Evolutionary conservation across 805 yeast genomes (phyloP).

Genomic region (Candida parachauliodes): DNA sequence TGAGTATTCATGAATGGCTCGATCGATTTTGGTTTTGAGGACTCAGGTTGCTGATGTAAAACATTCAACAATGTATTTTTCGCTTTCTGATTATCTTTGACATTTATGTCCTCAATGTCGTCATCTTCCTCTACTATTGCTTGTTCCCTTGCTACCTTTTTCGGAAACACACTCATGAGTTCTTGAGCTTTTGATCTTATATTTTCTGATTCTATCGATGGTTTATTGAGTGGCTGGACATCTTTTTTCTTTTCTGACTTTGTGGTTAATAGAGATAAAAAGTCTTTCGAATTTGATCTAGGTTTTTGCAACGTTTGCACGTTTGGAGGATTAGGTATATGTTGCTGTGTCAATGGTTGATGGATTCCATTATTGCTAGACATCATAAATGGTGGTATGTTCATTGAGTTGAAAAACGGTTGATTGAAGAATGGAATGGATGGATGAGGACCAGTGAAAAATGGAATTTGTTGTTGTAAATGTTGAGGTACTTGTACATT

Average conservation of each 20-base stretch:
- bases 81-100: neutral
- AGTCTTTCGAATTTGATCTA: constrained; percentile 37
- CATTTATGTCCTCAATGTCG: neutral
- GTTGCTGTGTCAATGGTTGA: neutral
- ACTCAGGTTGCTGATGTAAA: neutral
- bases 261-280: constrained; percentile 40
- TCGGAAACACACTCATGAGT: constrained; percentile 26
- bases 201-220: constrained; percentile 15
- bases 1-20: constrained; percentile 3
- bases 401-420: constrained; percentile 8
- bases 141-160: constrained; percentile 8
- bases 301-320: constrained; percentile 41
- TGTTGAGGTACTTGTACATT: constrained; percentile 26
- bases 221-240: constrained; percentile 1
- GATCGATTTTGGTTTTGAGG: neutral
- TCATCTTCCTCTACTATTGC: constrained; percentile 2
- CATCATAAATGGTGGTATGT: constrained; percentile 10
- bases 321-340: constrained; percentile 16
- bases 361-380: constrained; percentile 6
- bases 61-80: neutral
- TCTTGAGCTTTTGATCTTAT: constrained; percentile 30
- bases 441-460: constrained; percentile 15
- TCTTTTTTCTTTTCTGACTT: constrained; percentile 11
- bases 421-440: constrained; percentile 13
- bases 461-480: constrained; percentile 23